Evolutionary conservation across 1,284 basidiomycete species (phyloP).

Genomic region (Ustilago cynodontis): DNA sequence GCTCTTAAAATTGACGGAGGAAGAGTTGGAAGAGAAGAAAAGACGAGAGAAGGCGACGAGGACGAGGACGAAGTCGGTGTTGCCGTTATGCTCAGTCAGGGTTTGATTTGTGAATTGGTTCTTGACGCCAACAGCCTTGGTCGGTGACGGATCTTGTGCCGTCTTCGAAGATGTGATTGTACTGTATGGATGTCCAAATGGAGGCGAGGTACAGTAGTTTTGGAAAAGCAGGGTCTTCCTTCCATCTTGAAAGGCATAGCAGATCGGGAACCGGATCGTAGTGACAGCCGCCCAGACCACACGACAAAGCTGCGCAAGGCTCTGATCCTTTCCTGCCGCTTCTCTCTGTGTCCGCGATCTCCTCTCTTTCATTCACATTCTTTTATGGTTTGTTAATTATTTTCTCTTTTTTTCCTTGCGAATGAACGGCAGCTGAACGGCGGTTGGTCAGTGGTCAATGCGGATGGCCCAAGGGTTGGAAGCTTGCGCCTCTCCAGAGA

Average conservation of each 20-base stretch:
- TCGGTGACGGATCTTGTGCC: no score
- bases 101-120: not conserved
- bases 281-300: not conserved
- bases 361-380: not conserved
- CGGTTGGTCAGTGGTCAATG: no score
- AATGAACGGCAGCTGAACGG: no score
- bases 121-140: not conserved
- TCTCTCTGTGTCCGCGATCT: not conserved
- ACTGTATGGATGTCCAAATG: no score
- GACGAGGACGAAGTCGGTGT: not conserved
- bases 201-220: no score
- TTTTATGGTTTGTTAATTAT: not conserved
- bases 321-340: not conserved
- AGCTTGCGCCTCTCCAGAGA: no score
- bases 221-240: not conserved
- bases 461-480: no score
- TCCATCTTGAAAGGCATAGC: not conserved
- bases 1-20: no score
- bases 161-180: no score
- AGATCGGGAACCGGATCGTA: not conserved
- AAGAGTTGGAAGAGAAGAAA: no score
- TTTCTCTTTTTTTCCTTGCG: not conserved
- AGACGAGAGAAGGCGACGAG: not conserved
- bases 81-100: not conserved
- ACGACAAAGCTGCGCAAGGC: not conserved